phyloP scores from a whole-genome alignment of 768 basidiomycete species.

The Lentinula guzmanii region DNA sequence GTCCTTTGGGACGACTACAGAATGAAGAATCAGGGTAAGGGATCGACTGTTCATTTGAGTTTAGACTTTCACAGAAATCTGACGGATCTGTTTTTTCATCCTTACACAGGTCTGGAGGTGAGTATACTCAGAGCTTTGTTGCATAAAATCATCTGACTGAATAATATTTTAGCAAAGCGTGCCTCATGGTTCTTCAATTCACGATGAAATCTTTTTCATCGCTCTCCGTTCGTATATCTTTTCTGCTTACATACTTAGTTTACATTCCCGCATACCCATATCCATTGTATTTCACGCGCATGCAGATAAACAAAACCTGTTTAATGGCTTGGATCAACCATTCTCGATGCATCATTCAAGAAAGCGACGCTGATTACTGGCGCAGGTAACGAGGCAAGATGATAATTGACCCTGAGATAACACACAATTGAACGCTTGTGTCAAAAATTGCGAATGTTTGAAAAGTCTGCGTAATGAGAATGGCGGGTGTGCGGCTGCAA shows the following conservation, averaged over 20 bases:
- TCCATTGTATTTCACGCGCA: conserved; percentile 18
- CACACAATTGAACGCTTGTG: background rate
- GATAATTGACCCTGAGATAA: background rate
- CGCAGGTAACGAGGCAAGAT: background rate
- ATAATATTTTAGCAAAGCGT: conserved; percentile 62
- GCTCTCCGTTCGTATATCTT: conserved; percentile 9
- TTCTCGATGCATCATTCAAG: too few species aligned
- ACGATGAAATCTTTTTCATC: conserved; percentile 37
- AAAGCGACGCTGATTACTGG: too few species aligned
- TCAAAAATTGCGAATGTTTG: too few species aligned
- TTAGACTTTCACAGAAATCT: background rate
- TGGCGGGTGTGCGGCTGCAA: background rate
- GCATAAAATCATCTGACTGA: background rate
- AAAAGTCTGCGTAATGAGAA: background rate
- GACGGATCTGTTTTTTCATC: background rate
- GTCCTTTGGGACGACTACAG: conserved; percentile 68
- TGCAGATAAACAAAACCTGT: background rate
- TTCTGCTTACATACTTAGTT: background rate
- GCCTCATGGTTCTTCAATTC: conserved; percentile 94
- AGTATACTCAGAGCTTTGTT: background rate
- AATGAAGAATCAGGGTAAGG: conserved; percentile 71
- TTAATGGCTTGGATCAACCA: background rate
- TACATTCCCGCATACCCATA: conserved; percentile 17
- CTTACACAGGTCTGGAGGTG: conserved; percentile 8
- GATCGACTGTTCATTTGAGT: conserved; percentile 7